phyloP scores from a whole-genome alignment of 352 stramenopile species.

The Elongisporangium anandrum region DNA sequence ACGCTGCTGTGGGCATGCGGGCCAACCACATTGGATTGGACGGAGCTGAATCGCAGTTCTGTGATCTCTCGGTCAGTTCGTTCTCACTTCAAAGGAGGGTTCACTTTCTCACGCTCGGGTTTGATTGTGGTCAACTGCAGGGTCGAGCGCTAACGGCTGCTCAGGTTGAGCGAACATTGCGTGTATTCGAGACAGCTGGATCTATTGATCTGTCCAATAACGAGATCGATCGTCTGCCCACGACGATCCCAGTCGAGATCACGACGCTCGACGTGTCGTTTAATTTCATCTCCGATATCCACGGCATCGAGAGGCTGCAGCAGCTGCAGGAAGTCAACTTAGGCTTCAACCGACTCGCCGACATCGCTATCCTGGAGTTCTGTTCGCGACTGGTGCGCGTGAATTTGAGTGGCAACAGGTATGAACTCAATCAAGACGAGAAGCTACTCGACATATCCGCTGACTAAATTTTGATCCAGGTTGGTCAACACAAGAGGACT shows the following conservation, averaged over 20 bases:
- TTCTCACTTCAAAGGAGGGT: neutral
- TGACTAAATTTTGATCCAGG: conserved; percentile 11
- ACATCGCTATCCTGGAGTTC: conserved; percentile 62
- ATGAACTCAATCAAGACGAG: neutral
- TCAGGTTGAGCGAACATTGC: conserved; percentile 59
- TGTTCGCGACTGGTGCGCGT: conserved; percentile 51
- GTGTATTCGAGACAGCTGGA: conserved; percentile 58
- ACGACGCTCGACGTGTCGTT: conserved; percentile 68
- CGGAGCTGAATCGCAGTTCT: conserved; percentile 51
- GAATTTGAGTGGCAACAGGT: conserved; percentile 75
- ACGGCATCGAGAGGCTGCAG: conserved; percentile 58
- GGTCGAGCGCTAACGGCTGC: conserved; percentile 42
- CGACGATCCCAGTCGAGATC: conserved; percentile 36
- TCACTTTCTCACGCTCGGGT: neutral
- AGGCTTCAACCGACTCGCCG: conserved; percentile 57
- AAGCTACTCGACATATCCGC: neutral
- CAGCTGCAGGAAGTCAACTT: conserved; percentile 63
- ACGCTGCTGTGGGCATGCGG: conserved; percentile 8
- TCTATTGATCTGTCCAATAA: conserved; percentile 76
- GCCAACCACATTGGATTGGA: conserved; percentile 47
- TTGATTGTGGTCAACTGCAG: conserved; percentile 17
- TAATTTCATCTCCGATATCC: conserved; percentile 40
- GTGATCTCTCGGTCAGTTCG: conserved; percentile 49
- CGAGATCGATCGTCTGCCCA: conserved; percentile 56
- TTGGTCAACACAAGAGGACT: conserved; percentile 58